Conservation (phyloP, 2,329 filamentous ascomycete genomes). For the Atkinsonella hypoxylon region DNA sequence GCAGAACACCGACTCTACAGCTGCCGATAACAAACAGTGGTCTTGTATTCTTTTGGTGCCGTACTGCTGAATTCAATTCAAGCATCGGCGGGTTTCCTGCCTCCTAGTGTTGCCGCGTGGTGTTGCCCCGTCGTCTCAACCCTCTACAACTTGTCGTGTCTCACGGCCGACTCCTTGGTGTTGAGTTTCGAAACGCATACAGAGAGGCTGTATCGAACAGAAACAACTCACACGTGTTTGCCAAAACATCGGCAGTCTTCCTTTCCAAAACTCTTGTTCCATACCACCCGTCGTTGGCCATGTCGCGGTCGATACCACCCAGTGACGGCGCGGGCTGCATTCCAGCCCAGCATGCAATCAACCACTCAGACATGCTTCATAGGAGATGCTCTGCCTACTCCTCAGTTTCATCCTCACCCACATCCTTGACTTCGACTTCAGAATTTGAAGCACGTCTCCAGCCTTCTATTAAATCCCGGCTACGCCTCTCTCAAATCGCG, state of each 20-base stretch:
- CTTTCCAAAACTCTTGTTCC: background rate
- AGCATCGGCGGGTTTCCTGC: background rate
- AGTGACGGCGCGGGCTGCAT: constrained; percentile 9
- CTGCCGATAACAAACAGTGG: too few relatives aligned
- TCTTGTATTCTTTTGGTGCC: background rate
- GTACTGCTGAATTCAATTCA: too few relatives aligned
- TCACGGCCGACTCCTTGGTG: constrained; percentile 7
- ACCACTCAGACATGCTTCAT: constrained; percentile 8
- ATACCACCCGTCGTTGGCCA: constrained; percentile 5
- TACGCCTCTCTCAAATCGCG: background rate
- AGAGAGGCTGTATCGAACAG: background rate
- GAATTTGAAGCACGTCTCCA: constrained; percentile 2
- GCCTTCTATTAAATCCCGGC: constrained; percentile 2
- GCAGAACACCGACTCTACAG: background rate
- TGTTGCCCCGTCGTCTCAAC: background rate
- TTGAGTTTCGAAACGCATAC: constrained; percentile 3
- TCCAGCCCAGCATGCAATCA: constrained; percentile 7
- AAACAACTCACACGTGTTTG: constrained; percentile 1
- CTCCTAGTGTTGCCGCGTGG: background rate
- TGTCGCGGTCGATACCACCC: constrained; percentile 9
- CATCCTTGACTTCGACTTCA: background rate
- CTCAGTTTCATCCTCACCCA: background rate
- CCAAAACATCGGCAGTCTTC: background rate
- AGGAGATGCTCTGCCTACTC: constrained; percentile 12
- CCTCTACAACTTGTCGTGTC: constrained; percentile 5